Evolutionary conservation across 1,284 basidiomycete genomes (phyloP).

Genomic region (Boletus subluridellus): DNA sequence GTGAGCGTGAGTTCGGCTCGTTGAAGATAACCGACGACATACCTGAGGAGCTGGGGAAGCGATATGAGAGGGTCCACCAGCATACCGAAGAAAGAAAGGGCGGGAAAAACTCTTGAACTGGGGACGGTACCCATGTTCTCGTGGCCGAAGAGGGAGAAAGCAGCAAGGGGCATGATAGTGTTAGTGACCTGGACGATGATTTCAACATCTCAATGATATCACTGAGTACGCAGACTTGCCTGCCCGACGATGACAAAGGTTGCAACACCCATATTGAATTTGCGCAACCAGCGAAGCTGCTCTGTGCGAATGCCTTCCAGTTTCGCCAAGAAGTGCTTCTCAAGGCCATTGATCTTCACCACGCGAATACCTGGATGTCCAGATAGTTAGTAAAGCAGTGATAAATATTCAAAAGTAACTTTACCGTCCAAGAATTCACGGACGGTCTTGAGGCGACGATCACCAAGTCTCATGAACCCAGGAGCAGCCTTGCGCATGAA

Average conservation of each 20-base stretch:
- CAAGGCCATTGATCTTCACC: constrained; percentile 28
- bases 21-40: neutral
- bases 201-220: neutral
- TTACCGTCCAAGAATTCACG: constrained; percentile 30
- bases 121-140: constrained; percentile 27
- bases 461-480: constrained; percentile 29
- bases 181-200: constrained; percentile 19
- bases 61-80: constrained; percentile 31
- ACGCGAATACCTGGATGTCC: constrained; percentile 23
- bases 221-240: constrained; percentile 1
- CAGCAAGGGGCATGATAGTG: constrained; percentile 32
- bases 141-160: constrained; percentile 31
- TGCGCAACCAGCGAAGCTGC: constrained; percentile 28
- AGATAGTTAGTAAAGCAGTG: neutral
- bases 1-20: neutral
- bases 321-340: constrained; percentile 23
- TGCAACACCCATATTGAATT: constrained; percentile 29
- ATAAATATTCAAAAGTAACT: neutral
- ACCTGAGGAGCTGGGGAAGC: constrained; percentile 31
- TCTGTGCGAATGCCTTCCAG: constrained; percentile 25
- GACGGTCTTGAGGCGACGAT: constrained; percentile 28
- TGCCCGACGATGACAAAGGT: constrained; percentile 30
- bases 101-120: constrained; percentile 27
- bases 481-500: constrained; percentile 33
- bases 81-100: constrained; percentile 33